phyloP scores from a whole-genome alignment of 78 protist species.

The Tieghemostelium lacteum region DNA sequence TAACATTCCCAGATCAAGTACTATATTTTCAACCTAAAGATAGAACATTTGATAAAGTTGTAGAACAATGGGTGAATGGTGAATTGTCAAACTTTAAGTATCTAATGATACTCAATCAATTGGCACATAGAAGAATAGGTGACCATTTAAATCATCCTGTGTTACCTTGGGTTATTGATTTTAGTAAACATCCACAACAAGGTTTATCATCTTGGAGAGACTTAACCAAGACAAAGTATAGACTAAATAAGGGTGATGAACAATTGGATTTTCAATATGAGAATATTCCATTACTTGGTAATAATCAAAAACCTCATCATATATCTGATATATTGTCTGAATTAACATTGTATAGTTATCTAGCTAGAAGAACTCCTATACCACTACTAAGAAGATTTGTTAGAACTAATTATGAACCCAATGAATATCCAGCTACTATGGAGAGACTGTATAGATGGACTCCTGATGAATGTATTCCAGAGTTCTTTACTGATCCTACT shows the following conservation, averaged over 20 bases:
- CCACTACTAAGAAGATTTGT: slow-evolving; percentile 82
- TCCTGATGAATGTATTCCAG: slow-evolving; percentile 94
- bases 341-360: slow-evolving; percentile 82
- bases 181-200: slow-evolving; percentile 26
- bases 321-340: slow-evolving; percentile 87
- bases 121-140: slow-evolving; percentile 83
- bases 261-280: slow-evolving; percentile 86
- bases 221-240: slow-evolving; percentile 81
- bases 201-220: slow-evolving; percentile 57
- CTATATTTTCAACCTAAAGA: slow-evolving; percentile 6
- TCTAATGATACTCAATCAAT: slow-evolving; percentile 77
- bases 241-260: slow-evolving; percentile 90
- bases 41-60: not conserved
- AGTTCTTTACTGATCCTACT: slow-evolving; percentile 85
- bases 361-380: slow-evolving; percentile 89
- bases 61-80: slow-evolving; percentile 71
- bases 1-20: slow-evolving; percentile 31
- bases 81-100: slow-evolving; percentile 81
- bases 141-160: slow-evolving; percentile 88
- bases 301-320: slow-evolving; percentile 82
- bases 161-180: slow-evolving; percentile 90
- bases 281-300: not conserved
- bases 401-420: slow-evolving; percentile 85
- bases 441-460: slow-evolving; percentile 88
- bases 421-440: slow-evolving; percentile 89